Base-by-base conservation (phyloP, 2,329 filamentous ascomycete genomes). In the Ustulina deusta region DNA sequence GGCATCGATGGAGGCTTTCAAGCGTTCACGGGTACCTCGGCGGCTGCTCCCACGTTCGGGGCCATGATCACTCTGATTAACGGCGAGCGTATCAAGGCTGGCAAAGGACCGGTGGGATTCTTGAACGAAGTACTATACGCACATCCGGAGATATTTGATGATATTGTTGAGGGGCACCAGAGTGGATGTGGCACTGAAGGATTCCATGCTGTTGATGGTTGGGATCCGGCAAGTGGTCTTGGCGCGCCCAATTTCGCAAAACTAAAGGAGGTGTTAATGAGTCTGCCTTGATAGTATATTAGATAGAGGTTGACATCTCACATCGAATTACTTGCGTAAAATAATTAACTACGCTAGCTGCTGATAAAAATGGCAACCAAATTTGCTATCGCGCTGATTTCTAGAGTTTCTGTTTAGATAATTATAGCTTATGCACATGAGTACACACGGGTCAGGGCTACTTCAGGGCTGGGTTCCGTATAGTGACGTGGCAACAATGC, bases 11-110 rank as follows among this genome's bases (percentile, higher is more conserved):
- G 73, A 15, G 40, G 52, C 22, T 68, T 74, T 7, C 63, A 59
- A 5, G 57, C 74, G 1, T 69, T 72, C 40, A 71, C 71, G 10
- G 74, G 75, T 9, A 76, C 75, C 1, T 73, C 70, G 7, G 72
- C 74, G 25, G 55, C 68, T 6, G 65, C 66, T 22, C 70, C 70
- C 5, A 44, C 61, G 13, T 64, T 71, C 7, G 68, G 48, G 9
- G 49, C 63, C n/a, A 63, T 69, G 52, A 65, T 72, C 34, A 69
- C 61, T 6, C 58, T 63, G 3, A 68, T 71, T 40, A 71, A 69
- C 54, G 66, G 60, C 13, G 69, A 68, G 38, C 52, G 66, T 27
- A 59, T 69, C 27, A 66, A 67, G 2, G 66, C 51, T 15, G 69
- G 69, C 2, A 69, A 72, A 32, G 61, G 66, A 2, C 64, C 69